A percentile compares a stretch with the other conserved stretches of the same genome.
These are phyloP conservation scores for Hermanozyma aechmeae DNA, from an alignment of 805 yeast species.

Conservation along the genomic window DNA sequence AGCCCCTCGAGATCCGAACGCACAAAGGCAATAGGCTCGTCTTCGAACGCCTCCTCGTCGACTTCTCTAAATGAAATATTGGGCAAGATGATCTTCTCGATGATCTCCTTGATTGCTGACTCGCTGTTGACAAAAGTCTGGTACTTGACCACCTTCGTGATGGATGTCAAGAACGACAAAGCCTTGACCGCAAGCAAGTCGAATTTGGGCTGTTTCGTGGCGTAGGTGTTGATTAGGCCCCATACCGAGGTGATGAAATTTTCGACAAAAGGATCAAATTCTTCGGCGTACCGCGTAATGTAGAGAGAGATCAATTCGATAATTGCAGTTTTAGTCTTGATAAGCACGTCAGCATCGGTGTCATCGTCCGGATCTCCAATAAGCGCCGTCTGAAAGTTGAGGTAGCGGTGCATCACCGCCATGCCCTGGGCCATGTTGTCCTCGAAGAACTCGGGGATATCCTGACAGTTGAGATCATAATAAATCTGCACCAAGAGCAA, in stretches of 20 bases:
- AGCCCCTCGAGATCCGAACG: conserved; percentile 93
- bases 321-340: conserved; percentile 69
- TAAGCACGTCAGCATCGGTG: conserved; percentile 60
- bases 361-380: conserved; percentile 46
- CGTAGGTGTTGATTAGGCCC: conserved; percentile 54
- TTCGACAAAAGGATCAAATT: conserved; percentile 69
- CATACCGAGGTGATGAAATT: conserved; percentile 77
- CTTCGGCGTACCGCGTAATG: conserved; percentile 86
- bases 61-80: conserved; percentile 77
- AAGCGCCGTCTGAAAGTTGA: conserved; percentile 48
- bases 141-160: conserved; percentile 62
- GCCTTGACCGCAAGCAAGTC: conserved; percentile 80
- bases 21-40: conserved; percentile 90
- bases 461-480: conserved; percentile 94
- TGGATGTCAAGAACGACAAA: conserved; percentile 72
- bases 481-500: conserved; percentile 70
- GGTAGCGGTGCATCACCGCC: conserved; percentile 74
- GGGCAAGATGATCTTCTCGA: conserved; percentile 80
- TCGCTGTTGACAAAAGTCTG: conserved; percentile 42
- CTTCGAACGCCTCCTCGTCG: conserved; percentile 91
- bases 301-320: conserved; percentile 81
- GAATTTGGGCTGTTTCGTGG: conserved; percentile 64
- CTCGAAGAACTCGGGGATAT: conserved; percentile 95
- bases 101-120: conserved; percentile 58
- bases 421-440: conserved; percentile 74